Conservation (phyloP, 208 protist genomes). For the Trypanosoma congolense region DNA sequence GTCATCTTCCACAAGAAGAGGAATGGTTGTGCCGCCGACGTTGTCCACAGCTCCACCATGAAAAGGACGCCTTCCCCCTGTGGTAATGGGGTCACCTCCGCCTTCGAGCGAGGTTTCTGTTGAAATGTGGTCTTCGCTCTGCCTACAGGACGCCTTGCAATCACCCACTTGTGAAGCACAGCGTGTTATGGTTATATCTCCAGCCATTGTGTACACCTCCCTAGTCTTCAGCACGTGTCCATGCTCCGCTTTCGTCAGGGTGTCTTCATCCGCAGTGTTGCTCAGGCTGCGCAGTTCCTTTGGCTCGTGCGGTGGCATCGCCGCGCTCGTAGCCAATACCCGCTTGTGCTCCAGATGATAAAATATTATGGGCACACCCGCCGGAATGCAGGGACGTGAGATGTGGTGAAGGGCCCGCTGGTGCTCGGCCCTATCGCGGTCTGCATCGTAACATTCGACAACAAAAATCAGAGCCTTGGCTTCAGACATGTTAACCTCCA, state of each 20-base stretch:
- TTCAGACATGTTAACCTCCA: conserved; percentile 72
- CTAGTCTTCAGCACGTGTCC: conserved; percentile 1
- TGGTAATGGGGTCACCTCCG: not conserved
- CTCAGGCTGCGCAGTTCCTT: too few species aligned
- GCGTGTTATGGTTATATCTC: not conserved
- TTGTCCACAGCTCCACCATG: not conserved
- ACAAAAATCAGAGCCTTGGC: conserved; percentile 59
- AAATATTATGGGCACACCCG: conserved; percentile 49
- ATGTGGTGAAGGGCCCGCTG: conserved; percentile 58
- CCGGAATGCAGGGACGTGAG: conserved; percentile 31
- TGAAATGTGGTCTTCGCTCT: too few species aligned
- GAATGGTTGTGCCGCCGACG: conserved; percentile 18
- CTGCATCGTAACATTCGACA: conserved; percentile 64
- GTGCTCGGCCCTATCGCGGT: conserved; percentile 37
- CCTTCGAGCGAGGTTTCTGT: too few species aligned
- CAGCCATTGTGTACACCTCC: not conserved
- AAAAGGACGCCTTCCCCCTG: not conserved
- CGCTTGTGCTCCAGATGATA: conserved; percentile 64
- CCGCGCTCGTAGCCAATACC: conserved; percentile 56
- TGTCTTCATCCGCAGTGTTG: too few species aligned
- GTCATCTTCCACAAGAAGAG: conserved; percentile 29
- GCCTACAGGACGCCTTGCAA: too few species aligned
- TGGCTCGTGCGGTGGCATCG: conserved; percentile 21
- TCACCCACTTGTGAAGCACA: not conserved
- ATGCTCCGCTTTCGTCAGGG: conserved; percentile 21